Percentiles rank a stretch among this genome's conserved stretches.
phyloP scores from a whole-genome alignment of 2,329 filamentous ascomycete genomes.

The Calycina herbarum region DNA sequence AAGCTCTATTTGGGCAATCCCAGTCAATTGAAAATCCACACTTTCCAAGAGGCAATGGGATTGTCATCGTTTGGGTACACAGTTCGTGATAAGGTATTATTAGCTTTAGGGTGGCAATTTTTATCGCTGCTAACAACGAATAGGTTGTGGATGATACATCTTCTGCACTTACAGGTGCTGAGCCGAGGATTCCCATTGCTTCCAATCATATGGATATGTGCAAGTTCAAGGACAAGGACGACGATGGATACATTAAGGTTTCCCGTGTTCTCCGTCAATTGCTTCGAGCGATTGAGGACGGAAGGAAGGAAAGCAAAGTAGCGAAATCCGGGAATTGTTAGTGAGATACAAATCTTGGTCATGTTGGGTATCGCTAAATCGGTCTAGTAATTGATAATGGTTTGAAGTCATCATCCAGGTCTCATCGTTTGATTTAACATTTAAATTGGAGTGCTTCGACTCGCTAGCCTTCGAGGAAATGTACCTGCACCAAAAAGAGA shows the following conservation, averaged over 20 bases:
- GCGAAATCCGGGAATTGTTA: no score
- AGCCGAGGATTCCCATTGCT: not conserved
- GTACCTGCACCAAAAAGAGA: not conserved
- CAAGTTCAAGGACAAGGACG: not conserved
- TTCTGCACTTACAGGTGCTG: not conserved
- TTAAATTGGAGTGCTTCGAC: not conserved
- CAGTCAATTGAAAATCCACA: not conserved
- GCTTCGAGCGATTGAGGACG: not conserved
- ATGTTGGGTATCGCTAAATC: not conserved
- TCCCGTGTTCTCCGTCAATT: not conserved
- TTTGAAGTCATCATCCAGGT: not conserved
- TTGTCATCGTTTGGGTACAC: not conserved
- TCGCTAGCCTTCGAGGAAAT: not conserved
- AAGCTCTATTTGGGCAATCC: not conserved
- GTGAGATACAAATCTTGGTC: not conserved
- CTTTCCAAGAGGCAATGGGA: constrained; percentile 1
- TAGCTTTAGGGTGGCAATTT: not conserved
- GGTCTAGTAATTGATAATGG: not conserved
- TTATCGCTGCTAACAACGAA: not conserved
- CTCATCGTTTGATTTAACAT: not conserved
- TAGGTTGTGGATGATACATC: not conserved
- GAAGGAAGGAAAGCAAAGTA: not conserved
- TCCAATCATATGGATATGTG: not conserved
- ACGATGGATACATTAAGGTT: not conserved
- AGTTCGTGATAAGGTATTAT: not conserved